A percentile compares a stretch with the other conserved stretches of the same genome.
phyloP scores from a whole-genome alignment of 139 green algal genomes.

The Tetraselmis striata region DNA sequence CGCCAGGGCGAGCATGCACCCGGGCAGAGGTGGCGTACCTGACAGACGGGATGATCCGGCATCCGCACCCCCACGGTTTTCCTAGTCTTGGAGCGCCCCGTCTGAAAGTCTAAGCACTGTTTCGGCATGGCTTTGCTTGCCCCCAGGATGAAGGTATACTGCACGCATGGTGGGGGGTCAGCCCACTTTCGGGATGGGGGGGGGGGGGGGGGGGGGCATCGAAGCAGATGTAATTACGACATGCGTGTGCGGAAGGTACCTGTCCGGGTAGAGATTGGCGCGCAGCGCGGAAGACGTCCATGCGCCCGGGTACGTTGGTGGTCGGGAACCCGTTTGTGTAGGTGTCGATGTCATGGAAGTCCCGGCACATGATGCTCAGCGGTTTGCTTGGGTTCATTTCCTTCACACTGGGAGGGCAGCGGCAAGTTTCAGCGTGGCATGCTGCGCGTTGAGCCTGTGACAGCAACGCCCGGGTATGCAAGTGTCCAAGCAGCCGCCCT shows the following conservation, averaged over 20 bases:
- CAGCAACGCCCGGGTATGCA: no score
- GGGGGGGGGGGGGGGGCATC: no score
- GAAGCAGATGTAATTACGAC: not conserved
- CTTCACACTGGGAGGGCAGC: conserved; percentile 50
- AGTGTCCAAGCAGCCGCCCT: no score
- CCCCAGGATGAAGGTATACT: conserved; percentile 85
- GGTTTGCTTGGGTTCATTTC: conserved; percentile 62
- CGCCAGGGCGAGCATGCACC: no score
- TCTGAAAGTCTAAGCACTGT: conserved; percentile 55
- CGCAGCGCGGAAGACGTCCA: conserved; percentile 63
- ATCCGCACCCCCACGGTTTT: conserved; percentile 73
- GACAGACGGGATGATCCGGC: conserved; percentile 45
- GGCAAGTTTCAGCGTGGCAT: no score
- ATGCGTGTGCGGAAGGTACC: conserved; percentile 26
- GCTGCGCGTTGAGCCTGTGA: no score
- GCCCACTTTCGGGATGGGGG: not conserved
- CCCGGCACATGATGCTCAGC: conserved; percentile 62
- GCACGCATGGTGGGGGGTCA: conserved; percentile 6
- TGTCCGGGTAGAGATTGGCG: conserved; percentile 65
- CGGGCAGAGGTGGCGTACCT: no score
- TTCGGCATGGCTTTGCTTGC: conserved; percentile 78
- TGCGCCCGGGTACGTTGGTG: conserved; percentile 41
- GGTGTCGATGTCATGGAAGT: conserved; percentile 36
- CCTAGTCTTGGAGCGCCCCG: conserved; percentile 43
- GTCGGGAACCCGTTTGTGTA: conserved; percentile 69